A percentile compares a stretch with the other conserved stretches of the same genome.
Conservation (phyloP, 345 rosid genomes). For the Lepidium africanum region DNA sequence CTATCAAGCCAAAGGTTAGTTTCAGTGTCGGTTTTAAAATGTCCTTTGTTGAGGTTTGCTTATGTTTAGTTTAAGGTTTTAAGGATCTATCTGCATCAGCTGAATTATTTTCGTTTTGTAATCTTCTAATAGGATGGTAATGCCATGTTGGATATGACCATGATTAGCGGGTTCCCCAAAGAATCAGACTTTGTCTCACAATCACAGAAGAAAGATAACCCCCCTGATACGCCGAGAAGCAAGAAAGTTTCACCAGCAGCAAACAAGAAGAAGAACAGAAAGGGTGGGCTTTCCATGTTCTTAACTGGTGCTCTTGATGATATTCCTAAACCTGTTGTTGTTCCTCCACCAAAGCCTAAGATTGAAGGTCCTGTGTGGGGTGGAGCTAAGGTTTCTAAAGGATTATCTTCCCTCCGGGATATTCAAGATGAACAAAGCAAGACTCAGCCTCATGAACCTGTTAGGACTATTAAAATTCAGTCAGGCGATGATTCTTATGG, state of each 20-base stretch:
- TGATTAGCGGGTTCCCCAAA: constrained; percentile 25
- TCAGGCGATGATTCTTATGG: constrained; percentile 34
- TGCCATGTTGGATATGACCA: constrained; percentile 11
- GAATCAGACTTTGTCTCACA: constrained; percentile 34
- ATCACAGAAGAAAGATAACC: constrained; percentile 34
- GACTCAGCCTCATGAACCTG: constrained; percentile 29
- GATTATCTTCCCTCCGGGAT: constrained; percentile 67
- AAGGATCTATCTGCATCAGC: neutral
- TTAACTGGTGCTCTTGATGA: constrained; percentile 96
- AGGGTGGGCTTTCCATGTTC: constrained; percentile 97
- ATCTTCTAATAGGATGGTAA: constrained; percentile 37
- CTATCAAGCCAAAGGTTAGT: constrained; percentile 45
- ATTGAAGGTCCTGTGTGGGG: constrained; percentile 96
- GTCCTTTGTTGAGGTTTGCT: neutral
- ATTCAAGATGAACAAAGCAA: constrained; percentile 90
- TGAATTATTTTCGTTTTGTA: neutral
- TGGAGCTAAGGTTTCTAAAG: constrained; percentile 75
- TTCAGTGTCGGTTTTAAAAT: neutral
- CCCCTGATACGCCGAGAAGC: constrained; percentile 32
- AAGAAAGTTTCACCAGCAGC: constrained; percentile 33
- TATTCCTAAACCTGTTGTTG: constrained; percentile 36
- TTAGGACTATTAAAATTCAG: constrained; percentile 33
- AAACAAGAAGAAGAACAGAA: constrained; percentile 74
- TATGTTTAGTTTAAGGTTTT: neutral
- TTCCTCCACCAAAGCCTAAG: constrained; percentile 56